Conservation (phyloP, 2,329 filamentous ascomycete species). For the Venturia nashicola region DNA sequence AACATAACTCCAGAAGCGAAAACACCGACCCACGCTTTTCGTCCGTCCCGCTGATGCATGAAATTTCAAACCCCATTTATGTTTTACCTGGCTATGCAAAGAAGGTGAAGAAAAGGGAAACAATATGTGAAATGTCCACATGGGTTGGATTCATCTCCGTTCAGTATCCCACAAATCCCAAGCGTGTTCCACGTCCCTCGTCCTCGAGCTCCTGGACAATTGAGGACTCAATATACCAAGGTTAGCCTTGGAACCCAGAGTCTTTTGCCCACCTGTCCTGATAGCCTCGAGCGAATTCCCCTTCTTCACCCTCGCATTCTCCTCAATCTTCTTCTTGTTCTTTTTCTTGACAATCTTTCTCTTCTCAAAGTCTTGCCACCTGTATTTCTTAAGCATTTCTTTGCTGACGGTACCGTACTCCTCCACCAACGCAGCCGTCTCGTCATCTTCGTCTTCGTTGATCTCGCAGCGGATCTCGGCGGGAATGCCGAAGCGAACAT, state of each 20-base stretch:
- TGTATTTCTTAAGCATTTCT: not conserved
- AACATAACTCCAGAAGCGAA: too few species aligned
- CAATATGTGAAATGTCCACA: not conserved
- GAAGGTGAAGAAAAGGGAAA: not conserved
- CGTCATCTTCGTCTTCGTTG: not conserved
- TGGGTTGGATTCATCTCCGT: not conserved
- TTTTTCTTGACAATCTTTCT: not conserved
- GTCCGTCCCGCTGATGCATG: not conserved
- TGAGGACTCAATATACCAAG: not conserved
- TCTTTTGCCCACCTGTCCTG: not conserved
- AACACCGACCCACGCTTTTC: not conserved
- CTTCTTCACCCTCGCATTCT: not conserved
- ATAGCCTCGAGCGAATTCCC: not conserved
- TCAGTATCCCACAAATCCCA: not conserved
- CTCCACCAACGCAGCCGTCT: not conserved
- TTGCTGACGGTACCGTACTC: not conserved
- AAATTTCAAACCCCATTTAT: not conserved
- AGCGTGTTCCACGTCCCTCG: slow-evolving; percentile 2
- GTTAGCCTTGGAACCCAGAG: not conserved
- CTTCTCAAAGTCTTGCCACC: slow-evolving; percentile 1
- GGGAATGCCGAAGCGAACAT: not conserved
- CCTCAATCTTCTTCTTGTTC: not conserved
- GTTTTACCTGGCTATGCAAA: not conserved
- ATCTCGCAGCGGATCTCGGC: not conserved
- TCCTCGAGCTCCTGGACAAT: not conserved